phyloP scores from a whole-genome alignment of 345 rosid genomes.

The Sonneratia alba region DNA sequence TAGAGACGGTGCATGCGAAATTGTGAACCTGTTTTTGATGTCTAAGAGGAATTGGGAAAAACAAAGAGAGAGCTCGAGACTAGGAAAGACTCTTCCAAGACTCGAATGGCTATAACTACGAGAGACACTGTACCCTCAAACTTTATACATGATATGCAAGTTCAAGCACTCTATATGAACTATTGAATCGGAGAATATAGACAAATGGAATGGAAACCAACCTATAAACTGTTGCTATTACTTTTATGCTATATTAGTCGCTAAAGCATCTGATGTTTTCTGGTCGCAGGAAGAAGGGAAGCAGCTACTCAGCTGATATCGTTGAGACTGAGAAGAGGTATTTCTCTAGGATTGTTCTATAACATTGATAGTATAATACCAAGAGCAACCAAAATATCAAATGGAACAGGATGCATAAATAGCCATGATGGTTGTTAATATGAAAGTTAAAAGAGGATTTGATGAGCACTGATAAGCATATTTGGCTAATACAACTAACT shows the following conservation, averaged over 20 bases:
- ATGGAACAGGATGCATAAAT: background rate
- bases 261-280: conserved; percentile 1
- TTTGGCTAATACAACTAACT: background rate
- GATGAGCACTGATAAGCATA: background rate
- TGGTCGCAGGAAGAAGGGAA: conserved; percentile 60
- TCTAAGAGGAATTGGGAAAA: no score
- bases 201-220: background rate
- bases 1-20: no score
- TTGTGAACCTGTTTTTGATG: no score
- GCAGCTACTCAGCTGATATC: conserved; percentile 42
- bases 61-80: no score
- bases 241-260: background rate
- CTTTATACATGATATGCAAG: no score
- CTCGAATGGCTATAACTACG: no score
- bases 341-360: background rate
- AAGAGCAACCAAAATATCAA: background rate
- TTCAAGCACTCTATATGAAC: no score
- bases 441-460: no score
- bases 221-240: background rate
- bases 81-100: no score
- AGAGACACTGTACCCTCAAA: no score
- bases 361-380: background rate
- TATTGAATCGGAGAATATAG: no score
- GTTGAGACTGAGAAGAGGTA: conserved; percentile 66
- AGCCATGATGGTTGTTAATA: no score